phyloP scores from a whole-genome alignment of 2,329 filamentous ascomycete species.

The Clonostachys sp. region DNA sequence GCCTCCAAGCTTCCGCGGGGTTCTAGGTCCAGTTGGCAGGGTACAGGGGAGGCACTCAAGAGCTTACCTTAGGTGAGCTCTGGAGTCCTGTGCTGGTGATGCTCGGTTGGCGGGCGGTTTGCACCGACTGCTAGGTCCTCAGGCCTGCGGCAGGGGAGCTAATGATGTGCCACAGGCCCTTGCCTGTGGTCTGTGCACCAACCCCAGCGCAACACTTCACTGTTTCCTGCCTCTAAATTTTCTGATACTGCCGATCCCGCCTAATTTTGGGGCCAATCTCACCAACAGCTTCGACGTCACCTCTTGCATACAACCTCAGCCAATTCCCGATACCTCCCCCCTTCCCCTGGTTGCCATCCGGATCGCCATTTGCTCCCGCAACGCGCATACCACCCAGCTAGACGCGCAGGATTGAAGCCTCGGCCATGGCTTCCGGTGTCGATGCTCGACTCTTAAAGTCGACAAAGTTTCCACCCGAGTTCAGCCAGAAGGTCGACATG shows the following conservation, averaged over 20 bases:
- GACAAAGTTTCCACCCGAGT: slow-evolving; percentile 92
- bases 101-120: background rate
- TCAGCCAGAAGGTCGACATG: slow-evolving; percentile 95
- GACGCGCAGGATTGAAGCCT: background rate
- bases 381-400: background rate
- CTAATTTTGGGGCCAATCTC: background rate
- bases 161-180: background rate
- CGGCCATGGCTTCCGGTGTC: slow-evolving; percentile 72
- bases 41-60: too few relatives aligned
- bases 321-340: background rate
- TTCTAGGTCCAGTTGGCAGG: too few relatives aligned
- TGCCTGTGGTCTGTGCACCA: background rate
- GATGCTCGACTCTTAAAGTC: slow-evolving; percentile 85
- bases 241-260: too few relatives aligned
- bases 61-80: too few relatives aligned
- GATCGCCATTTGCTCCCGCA: background rate
- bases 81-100: background rate
- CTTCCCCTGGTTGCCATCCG: background rate
- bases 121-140: background rate
- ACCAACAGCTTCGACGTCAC: slow-evolving; percentile 4
- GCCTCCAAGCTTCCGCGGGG: too few relatives aligned
- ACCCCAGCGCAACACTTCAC: background rate
- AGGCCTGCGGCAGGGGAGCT: background rate
- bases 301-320: background rate
- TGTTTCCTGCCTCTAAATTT: too few relatives aligned